Conservation (phyloP, 73 alveolate genomes). For the Paramecium caudatum region DNA sequence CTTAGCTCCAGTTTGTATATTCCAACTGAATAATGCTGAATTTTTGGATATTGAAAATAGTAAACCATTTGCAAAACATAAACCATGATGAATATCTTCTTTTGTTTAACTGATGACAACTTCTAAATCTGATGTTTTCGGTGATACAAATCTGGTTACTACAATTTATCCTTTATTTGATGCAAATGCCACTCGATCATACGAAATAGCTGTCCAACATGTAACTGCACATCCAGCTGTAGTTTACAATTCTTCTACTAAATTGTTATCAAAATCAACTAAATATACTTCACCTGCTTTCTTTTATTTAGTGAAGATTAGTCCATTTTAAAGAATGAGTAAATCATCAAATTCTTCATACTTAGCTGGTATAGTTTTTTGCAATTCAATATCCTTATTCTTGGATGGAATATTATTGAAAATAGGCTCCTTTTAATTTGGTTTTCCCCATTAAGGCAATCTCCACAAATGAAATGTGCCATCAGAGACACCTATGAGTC, state of each 20-base stretch:
- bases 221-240: slow-evolving; percentile 65
- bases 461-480: not conserved
- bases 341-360: slow-evolving; percentile 48
- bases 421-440: slow-evolving; percentile 30
- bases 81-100: slow-evolving; percentile 60
- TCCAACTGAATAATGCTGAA: slow-evolving; percentile 9
- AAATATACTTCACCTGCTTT: slow-evolving; percentile 46
- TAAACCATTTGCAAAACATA: not conserved
- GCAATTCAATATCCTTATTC: not conserved
- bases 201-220: slow-evolving; percentile 41
- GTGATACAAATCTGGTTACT: not conserved
- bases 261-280: slow-evolving; percentile 51
- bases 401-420: slow-evolving; percentile 33
- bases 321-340: slow-evolving; percentile 19
- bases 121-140: not conserved
- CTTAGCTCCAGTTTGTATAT: not conserved
- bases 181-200: slow-evolving; percentile 59
- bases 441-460: not conserved
- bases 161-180: slow-evolving; percentile 29
- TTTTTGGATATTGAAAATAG: slow-evolving; percentile 29
- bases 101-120: not conserved
- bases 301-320: not conserved
- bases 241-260: slow-evolving; percentile 19
- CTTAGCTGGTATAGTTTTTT: not conserved
- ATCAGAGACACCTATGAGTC: slow-evolving; percentile 46